Conservation (phyloP, 192 early-diverging fungal species). For the Jimgerdemannia flammicorona region DNA sequence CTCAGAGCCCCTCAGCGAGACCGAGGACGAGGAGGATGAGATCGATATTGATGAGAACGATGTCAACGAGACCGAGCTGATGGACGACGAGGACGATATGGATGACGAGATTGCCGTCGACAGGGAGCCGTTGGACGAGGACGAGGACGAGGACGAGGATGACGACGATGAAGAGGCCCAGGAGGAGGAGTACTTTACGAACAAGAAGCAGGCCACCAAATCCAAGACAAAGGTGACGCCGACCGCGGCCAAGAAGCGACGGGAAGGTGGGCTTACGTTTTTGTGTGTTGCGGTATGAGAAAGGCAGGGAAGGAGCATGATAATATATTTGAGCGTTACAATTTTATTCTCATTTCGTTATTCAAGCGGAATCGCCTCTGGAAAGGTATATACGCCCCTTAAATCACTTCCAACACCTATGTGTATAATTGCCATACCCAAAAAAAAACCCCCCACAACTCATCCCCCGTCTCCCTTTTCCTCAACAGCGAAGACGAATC, state of each 20-base stretch:
- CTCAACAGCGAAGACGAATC: background rate
- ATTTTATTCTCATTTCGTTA: no score
- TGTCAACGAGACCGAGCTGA: background rate
- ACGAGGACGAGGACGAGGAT: conserved; percentile 12
- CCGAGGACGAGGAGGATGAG: no score
- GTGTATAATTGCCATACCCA: conserved; percentile 6
- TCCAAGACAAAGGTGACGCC: conserved; percentile 10
- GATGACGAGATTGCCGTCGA: conserved; percentile 11
- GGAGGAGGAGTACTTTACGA: conserved; percentile 7
- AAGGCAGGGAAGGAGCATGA: conserved; percentile 3
- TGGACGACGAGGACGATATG: conserved; percentile 8
- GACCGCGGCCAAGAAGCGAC: conserved; percentile 2
- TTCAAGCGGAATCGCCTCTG: no score
- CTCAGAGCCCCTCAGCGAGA: no score
- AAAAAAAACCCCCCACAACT: background rate
- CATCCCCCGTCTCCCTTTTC: no score
- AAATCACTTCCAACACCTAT: background rate
- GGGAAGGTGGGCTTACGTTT: background rate
- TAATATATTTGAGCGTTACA: conserved; percentile 3
- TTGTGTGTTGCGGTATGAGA: background rate
- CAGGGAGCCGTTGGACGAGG: conserved; percentile 13
- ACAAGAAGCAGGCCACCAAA: conserved; percentile 16
- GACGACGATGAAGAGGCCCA: conserved; percentile 15
- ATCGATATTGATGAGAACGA: no score
- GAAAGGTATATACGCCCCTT: no score